A percentile compares a stretch with the other conserved stretches of the same genome.
Evolutionary conservation across 1,284 basidiomycete species (phyloP).

Genomic region (Malassezia pachydermatis): DNA sequence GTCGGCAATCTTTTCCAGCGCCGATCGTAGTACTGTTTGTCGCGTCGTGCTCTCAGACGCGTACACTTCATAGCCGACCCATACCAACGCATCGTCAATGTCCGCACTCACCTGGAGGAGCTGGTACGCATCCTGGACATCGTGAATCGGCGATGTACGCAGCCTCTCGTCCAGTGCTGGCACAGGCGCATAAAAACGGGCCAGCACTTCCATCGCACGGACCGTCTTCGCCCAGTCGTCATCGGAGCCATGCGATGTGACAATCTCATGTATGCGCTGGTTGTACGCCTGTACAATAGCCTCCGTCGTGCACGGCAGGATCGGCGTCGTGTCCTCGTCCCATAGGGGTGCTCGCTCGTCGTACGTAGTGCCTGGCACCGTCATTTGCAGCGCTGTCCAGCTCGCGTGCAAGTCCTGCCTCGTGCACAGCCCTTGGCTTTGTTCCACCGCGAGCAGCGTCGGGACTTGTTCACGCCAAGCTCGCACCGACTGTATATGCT

Average conservation of each 20-base stretch:
- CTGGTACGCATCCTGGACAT: slow-evolving; percentile 59
- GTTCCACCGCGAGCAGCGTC: slow-evolving; percentile 7
- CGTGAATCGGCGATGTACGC: slow-evolving; percentile 49
- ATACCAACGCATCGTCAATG: slow-evolving; percentile 64
- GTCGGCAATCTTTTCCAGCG: slow-evolving; percentile 53
- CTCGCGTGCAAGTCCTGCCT: slow-evolving; percentile 1
- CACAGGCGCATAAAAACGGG: neutral
- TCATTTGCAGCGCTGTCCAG: slow-evolving; percentile 5
- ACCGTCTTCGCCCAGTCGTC: neutral
- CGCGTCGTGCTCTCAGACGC: slow-evolving; percentile 55
- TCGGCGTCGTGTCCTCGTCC: neutral
- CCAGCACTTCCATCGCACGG: slow-evolving; percentile 1
- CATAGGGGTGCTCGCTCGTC: neutral
- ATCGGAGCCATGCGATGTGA: slow-evolving; percentile 12
- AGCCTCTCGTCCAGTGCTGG: neutral
- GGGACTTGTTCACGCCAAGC: neutral
- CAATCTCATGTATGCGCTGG: neutral
- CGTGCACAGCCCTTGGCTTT: slow-evolving; percentile 10
- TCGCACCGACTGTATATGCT: neutral
- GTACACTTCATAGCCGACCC: slow-evolving; percentile 64
- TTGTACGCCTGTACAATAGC: slow-evolving; percentile 6
- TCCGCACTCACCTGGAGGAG: slow-evolving; percentile 62
- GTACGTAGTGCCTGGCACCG: neutral
- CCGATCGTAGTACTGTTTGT: slow-evolving; percentile 41
- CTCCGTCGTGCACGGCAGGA: neutral